These are phyloP conservation scores for Mortierella alpina DNA, from an alignment of 192 early-diverging fungal species.

Conservation along the genomic window DNA sequence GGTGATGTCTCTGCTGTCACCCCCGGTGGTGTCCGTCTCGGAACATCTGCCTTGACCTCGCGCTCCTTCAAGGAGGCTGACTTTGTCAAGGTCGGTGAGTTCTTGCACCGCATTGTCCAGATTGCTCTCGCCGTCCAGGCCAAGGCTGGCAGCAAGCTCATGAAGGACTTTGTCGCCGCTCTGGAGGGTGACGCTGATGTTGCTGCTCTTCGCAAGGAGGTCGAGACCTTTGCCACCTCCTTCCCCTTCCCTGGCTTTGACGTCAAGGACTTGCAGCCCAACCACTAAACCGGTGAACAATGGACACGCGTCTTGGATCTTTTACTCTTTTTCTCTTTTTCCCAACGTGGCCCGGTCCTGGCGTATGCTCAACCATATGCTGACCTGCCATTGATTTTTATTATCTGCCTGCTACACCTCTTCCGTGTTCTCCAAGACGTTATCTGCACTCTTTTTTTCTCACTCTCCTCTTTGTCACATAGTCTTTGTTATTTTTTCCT, in stretches of 20 bases:
- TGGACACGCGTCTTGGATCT: neutral
- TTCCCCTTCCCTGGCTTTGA: conserved; percentile 97
- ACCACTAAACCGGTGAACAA: conserved; percentile 35
- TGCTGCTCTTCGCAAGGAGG: conserved; percentile 82
- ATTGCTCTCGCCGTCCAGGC: conserved; percentile 89
- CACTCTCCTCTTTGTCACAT: conserved; percentile 5
- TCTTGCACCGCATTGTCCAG: conserved; percentile 94
- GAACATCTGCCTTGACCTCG: conserved; percentile 95
- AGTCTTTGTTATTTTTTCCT: conserved; percentile 54
- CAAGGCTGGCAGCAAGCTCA: conserved; percentile 87
- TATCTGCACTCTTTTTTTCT: conserved; percentile 2
- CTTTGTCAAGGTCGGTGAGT: conserved; percentile 95
- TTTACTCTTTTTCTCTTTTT: conserved; percentile 5
- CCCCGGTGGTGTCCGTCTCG: conserved; percentile 98
- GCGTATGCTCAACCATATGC: conserved; percentile 53
- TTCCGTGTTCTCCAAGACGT: conserved; percentile 20
- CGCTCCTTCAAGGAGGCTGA: conserved; percentile 97
- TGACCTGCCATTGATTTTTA: neutral
- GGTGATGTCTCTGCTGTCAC: conserved; percentile 96
- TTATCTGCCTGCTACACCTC: neutral
- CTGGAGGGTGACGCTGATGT: conserved; percentile 85
- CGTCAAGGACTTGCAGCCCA: conserved; percentile 30
- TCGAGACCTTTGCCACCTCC: conserved; percentile 90
- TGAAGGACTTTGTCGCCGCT: conserved; percentile 97
- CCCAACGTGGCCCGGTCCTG: neutral